These are phyloP conservation scores for Hymenoscyphus fructigenus DNA, from an alignment of 2,329 filamentous ascomycete genomes.

Conservation along the genomic window DNA sequence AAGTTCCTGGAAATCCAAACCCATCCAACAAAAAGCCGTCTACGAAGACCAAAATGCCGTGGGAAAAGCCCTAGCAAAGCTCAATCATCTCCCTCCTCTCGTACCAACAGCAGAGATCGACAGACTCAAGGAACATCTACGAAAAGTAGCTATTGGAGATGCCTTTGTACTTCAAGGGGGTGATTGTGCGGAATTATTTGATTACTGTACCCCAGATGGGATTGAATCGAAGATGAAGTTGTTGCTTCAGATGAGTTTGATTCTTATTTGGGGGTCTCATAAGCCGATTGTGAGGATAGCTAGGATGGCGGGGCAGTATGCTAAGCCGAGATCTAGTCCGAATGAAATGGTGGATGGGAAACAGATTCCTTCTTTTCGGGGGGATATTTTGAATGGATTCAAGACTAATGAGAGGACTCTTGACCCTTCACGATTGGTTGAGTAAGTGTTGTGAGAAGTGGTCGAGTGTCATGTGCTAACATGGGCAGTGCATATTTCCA, in stretches of 20 bases:
- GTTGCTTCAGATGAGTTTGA: conserved; percentile 92
- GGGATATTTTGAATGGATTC: conserved; percentile 94
- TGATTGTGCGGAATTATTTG: conserved; percentile 95
- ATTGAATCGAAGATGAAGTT: conserved; percentile 98
- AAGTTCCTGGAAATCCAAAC: conserved; percentile 72
- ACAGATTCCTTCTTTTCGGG: conserved; percentile 85
- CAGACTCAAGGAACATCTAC: conserved; percentile 73
- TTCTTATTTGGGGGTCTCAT: conserved; percentile 83
- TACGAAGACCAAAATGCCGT: conserved; percentile 65
- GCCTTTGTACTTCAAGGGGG: conserved; percentile 94
- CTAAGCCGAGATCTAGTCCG: conserved; percentile 88
- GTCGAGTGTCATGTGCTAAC: conserved; percentile 9
- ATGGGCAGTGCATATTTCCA: conserved; percentile 79
- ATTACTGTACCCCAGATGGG: conserved; percentile 85
- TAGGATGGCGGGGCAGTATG: conserved; percentile 95
- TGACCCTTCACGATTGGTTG: conserved; percentile 80
- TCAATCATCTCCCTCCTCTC: conserved; percentile 70
- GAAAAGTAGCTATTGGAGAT: conserved; percentile 84
- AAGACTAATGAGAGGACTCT: conserved; percentile 71
- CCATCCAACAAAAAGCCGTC: conserved; percentile 72
- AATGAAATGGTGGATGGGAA: conserved; percentile 78
- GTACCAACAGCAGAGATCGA: conserved; percentile 80
- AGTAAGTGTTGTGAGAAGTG: conserved; percentile 42
- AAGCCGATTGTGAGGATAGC: conserved; percentile 90
- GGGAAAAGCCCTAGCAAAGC: conserved; percentile 59